Evolutionary conservation across 2,329 filamentous ascomycete species (phyloP).

Genomic region (Aureobasidium sp.): DNA sequence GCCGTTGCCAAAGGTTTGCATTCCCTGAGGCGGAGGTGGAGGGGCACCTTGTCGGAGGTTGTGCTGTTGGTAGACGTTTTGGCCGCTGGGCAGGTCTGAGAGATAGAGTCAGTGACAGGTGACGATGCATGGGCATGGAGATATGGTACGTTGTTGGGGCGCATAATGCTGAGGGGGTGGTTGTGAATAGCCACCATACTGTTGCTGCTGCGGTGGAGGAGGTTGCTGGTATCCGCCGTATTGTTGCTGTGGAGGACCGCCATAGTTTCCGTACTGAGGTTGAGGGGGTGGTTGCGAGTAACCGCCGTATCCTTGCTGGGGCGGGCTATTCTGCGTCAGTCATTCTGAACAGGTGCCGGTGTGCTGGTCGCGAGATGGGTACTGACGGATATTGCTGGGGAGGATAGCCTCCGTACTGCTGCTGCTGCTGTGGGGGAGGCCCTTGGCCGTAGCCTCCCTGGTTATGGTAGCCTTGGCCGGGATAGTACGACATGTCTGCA

Average conservation of each 20-base stretch:
- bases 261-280: slow-evolving; percentile 28
- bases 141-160: slow-evolving; percentile 17
- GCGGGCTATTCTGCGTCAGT: slow-evolving; percentile 8
- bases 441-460: slow-evolving; percentile 26
- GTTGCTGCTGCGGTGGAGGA: slow-evolving; percentile 32
- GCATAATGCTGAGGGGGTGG: slow-evolving; percentile 17
- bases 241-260: slow-evolving; percentile 32
- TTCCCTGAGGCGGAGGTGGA: slow-evolving; percentile 28
- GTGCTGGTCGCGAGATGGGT: neutral
- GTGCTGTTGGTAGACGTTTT: slow-evolving; percentile 51
- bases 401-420: slow-evolving; percentile 26
- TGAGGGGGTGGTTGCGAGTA: slow-evolving; percentile 34
- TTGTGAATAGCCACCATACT: slow-evolving; percentile 35
- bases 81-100: slow-evolving; percentile 30
- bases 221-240: slow-evolving; percentile 32
- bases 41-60: slow-evolving; percentile 44
- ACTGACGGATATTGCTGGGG: slow-evolving; percentile 19
- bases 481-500: slow-evolving; percentile 17
- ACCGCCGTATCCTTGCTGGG: slow-evolving; percentile 24
- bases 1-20: slow-evolving; percentile 68
- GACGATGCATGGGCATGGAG: neutral
- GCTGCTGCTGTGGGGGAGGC: slow-evolving; percentile 37
- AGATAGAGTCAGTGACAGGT: slow-evolving; percentile 1
- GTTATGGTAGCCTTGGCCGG: slow-evolving; percentile 17
- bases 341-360: no score